Conservation (phyloP, 768 basidiomycete genomes). For the Pisolithus tinctorius region DNA sequence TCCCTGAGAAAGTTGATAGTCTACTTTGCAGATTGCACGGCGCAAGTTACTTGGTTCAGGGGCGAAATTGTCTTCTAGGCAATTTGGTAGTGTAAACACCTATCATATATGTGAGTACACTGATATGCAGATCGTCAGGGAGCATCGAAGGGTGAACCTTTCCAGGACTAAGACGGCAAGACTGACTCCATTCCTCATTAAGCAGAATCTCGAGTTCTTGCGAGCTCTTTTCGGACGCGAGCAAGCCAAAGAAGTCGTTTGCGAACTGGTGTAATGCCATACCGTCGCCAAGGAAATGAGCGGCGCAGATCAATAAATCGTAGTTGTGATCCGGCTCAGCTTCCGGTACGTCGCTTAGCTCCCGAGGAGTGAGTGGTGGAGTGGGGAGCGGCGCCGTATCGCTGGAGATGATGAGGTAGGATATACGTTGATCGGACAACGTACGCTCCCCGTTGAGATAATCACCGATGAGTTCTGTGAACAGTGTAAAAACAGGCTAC, state of each 20-base stretch:
- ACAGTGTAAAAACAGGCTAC: background rate
- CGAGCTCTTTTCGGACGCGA: constrained; percentile 33
- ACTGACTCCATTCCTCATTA: constrained; percentile 27
- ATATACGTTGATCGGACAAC: constrained; percentile 58
- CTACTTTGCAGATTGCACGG: constrained; percentile 43
- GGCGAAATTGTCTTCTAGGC: constrained; percentile 48
- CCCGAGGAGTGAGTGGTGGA: constrained; percentile 29
- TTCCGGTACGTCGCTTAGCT: constrained; percentile 4
- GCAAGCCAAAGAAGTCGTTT: constrained; percentile 68
- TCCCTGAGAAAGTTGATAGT: constrained; percentile 47
- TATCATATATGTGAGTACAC: constrained; percentile 13
- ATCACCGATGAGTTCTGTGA: constrained; percentile 50
- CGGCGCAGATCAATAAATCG: constrained; percentile 66
- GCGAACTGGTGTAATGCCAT: constrained; percentile 81
- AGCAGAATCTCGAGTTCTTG: constrained; percentile 25
- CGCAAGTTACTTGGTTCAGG: constrained; percentile 31
- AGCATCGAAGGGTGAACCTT: background rate
- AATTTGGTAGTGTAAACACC: constrained; percentile 30
- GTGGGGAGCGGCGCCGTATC: constrained; percentile 17
- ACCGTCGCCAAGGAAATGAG: constrained; percentile 82
- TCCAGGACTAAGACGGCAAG: constrained; percentile 1
- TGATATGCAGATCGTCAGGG: background rate
- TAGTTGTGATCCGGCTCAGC: constrained; percentile 28
- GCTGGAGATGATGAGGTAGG: constrained; percentile 54
- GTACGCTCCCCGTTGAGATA: constrained; percentile 78